Evolutionary conservation across 345 rosid genomes (phyloP).

Genomic region (Citrus trifoliata): DNA sequence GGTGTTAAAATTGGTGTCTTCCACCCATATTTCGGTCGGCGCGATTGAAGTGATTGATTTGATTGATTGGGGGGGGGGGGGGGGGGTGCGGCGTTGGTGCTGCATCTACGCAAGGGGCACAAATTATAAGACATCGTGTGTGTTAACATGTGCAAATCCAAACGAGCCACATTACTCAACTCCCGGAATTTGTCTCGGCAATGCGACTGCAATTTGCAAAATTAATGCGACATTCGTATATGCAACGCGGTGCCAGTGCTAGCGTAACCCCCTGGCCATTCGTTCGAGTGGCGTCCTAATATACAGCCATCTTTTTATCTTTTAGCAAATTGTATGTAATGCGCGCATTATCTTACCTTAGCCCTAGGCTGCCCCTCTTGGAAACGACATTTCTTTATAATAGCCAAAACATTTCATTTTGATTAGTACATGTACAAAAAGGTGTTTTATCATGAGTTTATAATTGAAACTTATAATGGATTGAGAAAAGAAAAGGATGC

Average conservation of each 20-base stretch:
- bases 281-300: constrained; percentile 21
- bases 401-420: background rate
- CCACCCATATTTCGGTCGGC: constrained; percentile 3
- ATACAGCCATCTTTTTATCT: background rate
- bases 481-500: background rate
- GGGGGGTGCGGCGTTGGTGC: constrained; percentile 1
- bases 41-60: background rate
- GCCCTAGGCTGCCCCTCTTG: background rate
- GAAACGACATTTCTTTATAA: background rate
- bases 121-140: background rate
- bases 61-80: background rate
- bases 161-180: background rate
- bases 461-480: too few relatives aligned
- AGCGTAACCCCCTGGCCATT: too few relatives aligned
- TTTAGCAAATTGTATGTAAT: background rate
- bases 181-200: constrained; percentile 9
- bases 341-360: background rate
- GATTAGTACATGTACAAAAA: too few relatives aligned
- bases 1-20: constrained; percentile 1
- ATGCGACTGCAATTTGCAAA: too few relatives aligned
- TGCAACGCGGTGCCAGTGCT: too few relatives aligned
- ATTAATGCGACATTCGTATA: too few relatives aligned
- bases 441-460: too few relatives aligned
- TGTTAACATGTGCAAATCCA: background rate
- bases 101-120: constrained; percentile 20